Percentiles rank a stretch among this genome's conserved stretches.
phyloP scores from a whole-genome alignment of 495 filamentous ascomycete species.

The Aspergillus sclerotiicarbonarius region DNA sequence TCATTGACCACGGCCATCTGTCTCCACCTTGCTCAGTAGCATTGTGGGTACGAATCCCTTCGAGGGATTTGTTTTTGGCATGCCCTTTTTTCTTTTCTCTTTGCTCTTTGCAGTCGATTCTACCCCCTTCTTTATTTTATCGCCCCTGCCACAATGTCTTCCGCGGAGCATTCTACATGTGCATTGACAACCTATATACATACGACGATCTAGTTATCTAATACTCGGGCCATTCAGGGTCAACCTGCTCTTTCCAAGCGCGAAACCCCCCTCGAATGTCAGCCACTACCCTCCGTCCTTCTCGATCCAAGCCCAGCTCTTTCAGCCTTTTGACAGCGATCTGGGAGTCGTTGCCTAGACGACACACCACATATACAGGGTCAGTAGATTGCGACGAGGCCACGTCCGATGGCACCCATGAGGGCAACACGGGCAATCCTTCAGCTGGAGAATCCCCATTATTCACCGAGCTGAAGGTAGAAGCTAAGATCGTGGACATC shows the following conservation, averaged over 20 bases:
- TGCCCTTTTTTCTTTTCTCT: neutral
- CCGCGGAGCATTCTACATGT: neutral
- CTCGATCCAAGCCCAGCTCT: constrained; percentile 58
- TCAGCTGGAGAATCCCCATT: constrained; percentile 13
- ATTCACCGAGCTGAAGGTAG: constrained; percentile 4
- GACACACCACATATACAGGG: constrained; percentile 76
- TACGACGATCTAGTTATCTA: constrained; percentile 16
- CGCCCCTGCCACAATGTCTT: neutral
- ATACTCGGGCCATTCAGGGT: constrained; percentile 67
- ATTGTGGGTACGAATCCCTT: constrained; percentile 2
- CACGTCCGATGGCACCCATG: constrained; percentile 45
- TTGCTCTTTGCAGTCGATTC: too few relatives aligned
- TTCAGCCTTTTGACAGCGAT: constrained; percentile 68
- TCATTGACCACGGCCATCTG: neutral
- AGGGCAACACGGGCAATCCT: constrained; percentile 20
- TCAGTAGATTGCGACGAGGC: constrained; percentile 22
- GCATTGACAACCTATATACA: neutral
- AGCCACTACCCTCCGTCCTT: constrained; percentile 59
- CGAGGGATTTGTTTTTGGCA: constrained; percentile 1
- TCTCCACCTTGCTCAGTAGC: neutral
- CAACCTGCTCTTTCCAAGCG: constrained; percentile 81
- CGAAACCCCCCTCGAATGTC: constrained; percentile 80
- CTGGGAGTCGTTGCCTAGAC: constrained; percentile 88
- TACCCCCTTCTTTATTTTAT: neutral
- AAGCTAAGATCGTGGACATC: constrained; percentile 38